These are phyloP conservation scores for Aegilops umbellulata DNA, from an alignment of 176 grass and related monocot species.

Conservation along the genomic window DNA sequence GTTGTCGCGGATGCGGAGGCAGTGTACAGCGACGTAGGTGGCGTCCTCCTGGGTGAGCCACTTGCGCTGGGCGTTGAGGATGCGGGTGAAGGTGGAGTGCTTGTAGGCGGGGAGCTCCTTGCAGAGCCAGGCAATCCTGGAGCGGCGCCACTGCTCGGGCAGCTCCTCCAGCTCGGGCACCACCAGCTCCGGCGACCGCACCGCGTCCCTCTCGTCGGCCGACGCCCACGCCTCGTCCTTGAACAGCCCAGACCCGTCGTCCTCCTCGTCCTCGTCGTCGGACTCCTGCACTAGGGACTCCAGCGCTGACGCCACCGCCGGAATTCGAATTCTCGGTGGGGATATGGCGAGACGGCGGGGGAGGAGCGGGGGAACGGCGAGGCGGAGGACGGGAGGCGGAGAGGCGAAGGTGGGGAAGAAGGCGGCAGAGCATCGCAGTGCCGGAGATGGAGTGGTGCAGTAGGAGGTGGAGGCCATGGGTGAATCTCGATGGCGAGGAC, in stretches of 20 bases:
- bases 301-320: constrained; percentile 26
- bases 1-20: constrained; percentile 86
- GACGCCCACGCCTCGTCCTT: constrained; percentile 37
- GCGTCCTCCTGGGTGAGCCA: constrained; percentile 89
- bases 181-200: constrained; percentile 62
- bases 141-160: constrained; percentile 90
- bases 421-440: constrained; percentile 29
- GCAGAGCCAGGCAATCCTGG: constrained; percentile 95
- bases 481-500: constrained; percentile 14
- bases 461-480: constrained; percentile 38
- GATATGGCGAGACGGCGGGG: constrained; percentile 2
- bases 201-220: constrained; percentile 51
- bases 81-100: constrained; percentile 81
- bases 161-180: constrained; percentile 84
- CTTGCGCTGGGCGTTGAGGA: constrained; percentile 96
- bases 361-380: constrained; percentile 19
- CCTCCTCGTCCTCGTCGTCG: constrained; percentile 30
- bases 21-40: constrained; percentile 85
- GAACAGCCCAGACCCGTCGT: constrained; percentile 23
- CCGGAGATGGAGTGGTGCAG: constrained; percentile 33
- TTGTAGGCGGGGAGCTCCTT: constrained; percentile 98
- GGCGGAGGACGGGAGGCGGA: constrained; percentile 5
- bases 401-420: constrained; percentile 25
- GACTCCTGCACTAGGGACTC: constrained; percentile 32
- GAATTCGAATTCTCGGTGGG: not conserved